phyloP scores from a whole-genome alignment of 129 eudicot genomes.

The Ambrosia artemisiifolia region DNA sequence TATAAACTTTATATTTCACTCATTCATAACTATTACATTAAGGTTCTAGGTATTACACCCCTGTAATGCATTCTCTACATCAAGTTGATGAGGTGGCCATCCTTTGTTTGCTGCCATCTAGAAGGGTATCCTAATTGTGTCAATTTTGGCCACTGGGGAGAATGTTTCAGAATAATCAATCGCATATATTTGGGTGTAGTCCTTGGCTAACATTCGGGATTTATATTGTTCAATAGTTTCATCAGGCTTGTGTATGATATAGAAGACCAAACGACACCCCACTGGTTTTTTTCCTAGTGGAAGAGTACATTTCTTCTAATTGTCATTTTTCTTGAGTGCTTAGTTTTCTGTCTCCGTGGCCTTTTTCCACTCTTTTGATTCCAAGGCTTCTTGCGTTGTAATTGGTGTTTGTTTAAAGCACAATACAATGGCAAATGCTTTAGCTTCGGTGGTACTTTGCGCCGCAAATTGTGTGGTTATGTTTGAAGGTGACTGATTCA shows the following conservation, averaged over 20 bases:
- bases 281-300: background rate
- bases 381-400: background rate
- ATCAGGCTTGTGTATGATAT: background rate
- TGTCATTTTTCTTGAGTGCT: background rate
- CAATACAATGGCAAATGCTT: background rate
- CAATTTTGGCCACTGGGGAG: background rate
- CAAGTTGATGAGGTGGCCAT: too few relatives aligned
- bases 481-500: too few relatives aligned
- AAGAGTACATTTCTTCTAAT: background rate
- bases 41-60: too few relatives aligned
- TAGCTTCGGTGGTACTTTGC: background rate
- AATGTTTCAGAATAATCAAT: background rate
- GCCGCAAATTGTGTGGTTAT: too few relatives aligned
- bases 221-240: background rate
- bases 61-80: too few relatives aligned
- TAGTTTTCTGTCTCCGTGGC: background rate
- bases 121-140: too few relatives aligned
- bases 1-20: too few relatives aligned
- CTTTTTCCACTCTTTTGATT: background rate
- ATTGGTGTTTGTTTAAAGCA: background rate
- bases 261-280: background rate
- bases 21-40: too few relatives aligned
- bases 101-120: too few relatives aligned
- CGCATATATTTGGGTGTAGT: background rate
- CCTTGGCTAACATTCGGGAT: background rate